Conservation (phyloP, 1,139 yeast species). For the Ashbya aceris region DNA sequence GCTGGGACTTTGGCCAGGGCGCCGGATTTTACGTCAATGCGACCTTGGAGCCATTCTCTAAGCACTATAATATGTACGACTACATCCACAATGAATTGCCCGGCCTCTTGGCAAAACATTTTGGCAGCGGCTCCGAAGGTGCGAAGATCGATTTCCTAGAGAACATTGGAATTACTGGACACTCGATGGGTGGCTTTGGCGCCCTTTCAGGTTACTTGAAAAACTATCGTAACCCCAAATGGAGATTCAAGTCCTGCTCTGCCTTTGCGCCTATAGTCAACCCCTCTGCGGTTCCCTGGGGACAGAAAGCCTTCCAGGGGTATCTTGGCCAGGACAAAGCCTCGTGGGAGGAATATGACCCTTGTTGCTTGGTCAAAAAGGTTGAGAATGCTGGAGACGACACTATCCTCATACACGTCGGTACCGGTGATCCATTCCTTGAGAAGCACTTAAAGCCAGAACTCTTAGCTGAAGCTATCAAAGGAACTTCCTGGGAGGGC, state of each 20-base stretch:
- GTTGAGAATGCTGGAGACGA: conserved; percentile 35
- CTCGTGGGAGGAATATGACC: conserved; percentile 71
- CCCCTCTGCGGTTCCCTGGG: conserved; percentile 78
- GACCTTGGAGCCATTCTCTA: conserved; percentile 57
- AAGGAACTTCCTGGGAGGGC: conserved; percentile 49
- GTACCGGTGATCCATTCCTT: conserved; percentile 64
- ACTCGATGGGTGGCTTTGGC: conserved; percentile 98
- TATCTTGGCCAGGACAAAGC: conserved; percentile 56
- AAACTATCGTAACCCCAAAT: conserved; percentile 47
- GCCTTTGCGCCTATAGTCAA: conserved; percentile 89
- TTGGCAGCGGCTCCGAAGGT: conserved; percentile 37
- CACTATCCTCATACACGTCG: conserved; percentile 74
- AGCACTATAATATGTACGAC: conserved; percentile 76
- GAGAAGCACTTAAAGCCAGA: conserved; percentile 72
- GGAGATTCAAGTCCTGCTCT: conserved; percentile 60
- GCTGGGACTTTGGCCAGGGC: conserved; percentile 89
- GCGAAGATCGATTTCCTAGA: conserved; percentile 30
- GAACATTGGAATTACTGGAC: conserved; percentile 74
- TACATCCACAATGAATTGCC: conserved; percentile 75
- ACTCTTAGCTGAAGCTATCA: conserved; percentile 56
- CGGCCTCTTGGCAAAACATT: conserved; percentile 31
- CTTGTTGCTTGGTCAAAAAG: conserved; percentile 58
- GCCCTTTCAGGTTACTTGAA: conserved; percentile 70
- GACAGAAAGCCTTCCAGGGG: conserved; percentile 68
- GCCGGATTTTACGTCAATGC: conserved; percentile 95